phyloP scores from a whole-genome alignment of 2,329 filamentous ascomycete genomes.

The Diaporthe sp. region DNA sequence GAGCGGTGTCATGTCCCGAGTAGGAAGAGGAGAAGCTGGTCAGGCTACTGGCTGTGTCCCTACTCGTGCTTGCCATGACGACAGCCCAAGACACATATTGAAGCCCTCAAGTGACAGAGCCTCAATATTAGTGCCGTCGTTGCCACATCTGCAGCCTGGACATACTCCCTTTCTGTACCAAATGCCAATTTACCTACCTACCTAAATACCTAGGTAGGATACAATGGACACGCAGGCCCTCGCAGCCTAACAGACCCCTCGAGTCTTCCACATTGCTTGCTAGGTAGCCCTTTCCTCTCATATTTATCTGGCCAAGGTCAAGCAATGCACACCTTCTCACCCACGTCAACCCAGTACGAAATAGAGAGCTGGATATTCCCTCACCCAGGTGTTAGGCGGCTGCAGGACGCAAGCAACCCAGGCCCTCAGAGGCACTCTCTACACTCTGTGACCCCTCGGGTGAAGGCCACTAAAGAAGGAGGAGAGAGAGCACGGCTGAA shows the following conservation, averaged over 20 bases:
- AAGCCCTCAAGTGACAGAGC: background rate
- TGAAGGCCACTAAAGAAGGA: background rate
- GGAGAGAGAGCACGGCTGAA: background rate
- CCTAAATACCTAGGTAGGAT: no score
- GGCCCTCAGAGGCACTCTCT: background rate
- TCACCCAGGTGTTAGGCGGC: background rate
- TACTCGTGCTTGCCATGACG: conserved; percentile 6
- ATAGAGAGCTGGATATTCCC: conserved; percentile 26
- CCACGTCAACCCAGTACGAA: conserved; percentile 26
- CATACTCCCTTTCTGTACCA: background rate
- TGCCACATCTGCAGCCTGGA: background rate
- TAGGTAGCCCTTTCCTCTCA: background rate
- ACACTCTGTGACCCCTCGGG: background rate
- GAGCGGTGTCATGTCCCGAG: conserved; percentile 3
- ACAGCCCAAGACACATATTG: background rate
- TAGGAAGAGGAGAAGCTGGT: background rate
- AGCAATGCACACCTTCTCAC: conserved; percentile 13
- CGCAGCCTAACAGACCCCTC: background rate
- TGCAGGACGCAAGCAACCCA: background rate
- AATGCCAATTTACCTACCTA: background rate
- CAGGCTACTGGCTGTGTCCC: background rate
- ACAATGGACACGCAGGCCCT: background rate
- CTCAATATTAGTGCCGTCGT: background rate
- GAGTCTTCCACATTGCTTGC: background rate
- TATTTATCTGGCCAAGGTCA: background rate